A percentile compares a stretch with the other conserved stretches of the same genome.
phyloP scores from a whole-genome alignment of 1,284 basidiomycete genomes.

The Ceratobasidium sp. region DNA sequence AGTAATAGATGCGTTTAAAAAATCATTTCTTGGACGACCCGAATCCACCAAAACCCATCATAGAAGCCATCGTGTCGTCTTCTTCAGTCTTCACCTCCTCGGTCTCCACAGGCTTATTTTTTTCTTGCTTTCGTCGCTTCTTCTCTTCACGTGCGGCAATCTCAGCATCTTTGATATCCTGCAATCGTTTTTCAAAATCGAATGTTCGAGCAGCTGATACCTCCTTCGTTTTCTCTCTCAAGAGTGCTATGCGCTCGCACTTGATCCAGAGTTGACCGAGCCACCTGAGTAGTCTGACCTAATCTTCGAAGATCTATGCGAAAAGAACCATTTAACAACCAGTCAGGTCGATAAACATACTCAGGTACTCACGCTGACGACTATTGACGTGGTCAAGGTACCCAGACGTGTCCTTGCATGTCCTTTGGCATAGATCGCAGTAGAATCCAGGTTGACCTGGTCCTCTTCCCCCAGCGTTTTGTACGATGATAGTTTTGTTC shows the following conservation, averaged over 20 bases:
- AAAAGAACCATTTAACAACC: neutral
- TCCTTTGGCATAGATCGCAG: conserved; percentile 88
- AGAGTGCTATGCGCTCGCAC: conserved; percentile 87
- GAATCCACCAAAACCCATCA: conserved; percentile 96
- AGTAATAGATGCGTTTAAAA: neutral
- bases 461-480: conserved; percentile 77
- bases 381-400: conserved; percentile 98
- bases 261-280: conserved; percentile 88
- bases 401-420: conserved; percentile 90
- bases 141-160: conserved; percentile 66
- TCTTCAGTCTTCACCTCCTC: conserved; percentile 60
- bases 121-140: conserved; percentile 57
- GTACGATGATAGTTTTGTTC: conserved; percentile 90
- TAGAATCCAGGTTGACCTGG: conserved; percentile 90
- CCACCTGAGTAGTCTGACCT: conserved; percentile 94
- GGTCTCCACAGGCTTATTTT: conserved; percentile 68
- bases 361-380: conserved; percentile 76
- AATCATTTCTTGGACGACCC: conserved; percentile 78
- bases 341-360: neutral
- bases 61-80: conserved; percentile 67
- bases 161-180: conserved; percentile 81
- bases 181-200: conserved; percentile 90
- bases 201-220: conserved; percentile 83
- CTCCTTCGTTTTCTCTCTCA: conserved; percentile 86
- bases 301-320: conserved; percentile 80